These are phyloP conservation scores for Fusarium palustre DNA, from an alignment of 2,329 filamentous ascomycete genomes.

Conservation along the genomic window DNA sequence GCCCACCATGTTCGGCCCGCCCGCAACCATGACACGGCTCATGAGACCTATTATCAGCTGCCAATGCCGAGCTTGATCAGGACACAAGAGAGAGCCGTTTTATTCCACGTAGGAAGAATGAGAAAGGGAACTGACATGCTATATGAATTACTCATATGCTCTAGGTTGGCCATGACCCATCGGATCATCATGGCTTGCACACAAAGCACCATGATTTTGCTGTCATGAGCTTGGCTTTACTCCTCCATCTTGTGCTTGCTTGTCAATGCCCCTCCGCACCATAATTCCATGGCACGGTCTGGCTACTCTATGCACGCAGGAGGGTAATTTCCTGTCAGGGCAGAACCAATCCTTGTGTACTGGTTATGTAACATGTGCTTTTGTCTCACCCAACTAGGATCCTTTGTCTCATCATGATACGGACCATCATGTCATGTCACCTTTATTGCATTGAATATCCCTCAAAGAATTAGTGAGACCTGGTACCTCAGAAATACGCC, in stretches of 20 bases:
- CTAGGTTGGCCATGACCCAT: background rate
- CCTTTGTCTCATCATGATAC: conserved; percentile 20
- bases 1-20: conserved; percentile 29
- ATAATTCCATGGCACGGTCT: background rate
- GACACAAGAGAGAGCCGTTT: background rate
- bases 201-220: background rate
- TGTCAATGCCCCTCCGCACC: conserved; percentile 34
- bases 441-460: background rate
- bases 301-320: conserved; percentile 3
- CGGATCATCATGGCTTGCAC: background rate
- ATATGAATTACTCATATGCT: background rate
- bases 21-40: conserved; percentile 33
- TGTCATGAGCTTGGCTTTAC: conserved; percentile 18
- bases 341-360: conserved; percentile 10
- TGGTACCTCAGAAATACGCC: too few relatives aligned
- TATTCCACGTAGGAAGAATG: background rate
- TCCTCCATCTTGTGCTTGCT: conserved; percentile 27
- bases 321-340: conserved; percentile 13
- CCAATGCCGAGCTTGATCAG: conserved; percentile 25
- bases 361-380: conserved; percentile 6
- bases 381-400: background rate
- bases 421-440: conserved; percentile 13
- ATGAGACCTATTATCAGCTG: conserved; percentile 19
- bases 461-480: background rate
- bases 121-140: background rate